Conservation (phyloP, 2,329 filamentous ascomycete genomes). For the Sarocladiaceae sp. region DNA sequence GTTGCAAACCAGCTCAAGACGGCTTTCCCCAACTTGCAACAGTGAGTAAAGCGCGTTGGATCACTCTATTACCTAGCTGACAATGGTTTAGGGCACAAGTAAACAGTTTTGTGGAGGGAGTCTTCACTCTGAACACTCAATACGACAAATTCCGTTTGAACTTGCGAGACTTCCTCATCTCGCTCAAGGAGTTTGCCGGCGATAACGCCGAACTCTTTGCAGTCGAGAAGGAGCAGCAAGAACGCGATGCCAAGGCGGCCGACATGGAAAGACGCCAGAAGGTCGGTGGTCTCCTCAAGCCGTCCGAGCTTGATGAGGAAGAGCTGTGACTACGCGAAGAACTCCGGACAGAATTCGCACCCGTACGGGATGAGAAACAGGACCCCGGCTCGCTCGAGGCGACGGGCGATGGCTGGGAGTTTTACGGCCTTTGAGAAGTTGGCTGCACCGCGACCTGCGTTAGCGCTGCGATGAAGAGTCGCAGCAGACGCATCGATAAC, state of each 20-base stretch:
- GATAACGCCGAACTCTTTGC: slow-evolving; percentile 92
- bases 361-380: slow-evolving; percentile 22
- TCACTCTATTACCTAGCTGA: slow-evolving; percentile 25
- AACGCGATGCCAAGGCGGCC: slow-evolving; percentile 75
- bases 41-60: slow-evolving; percentile 49
- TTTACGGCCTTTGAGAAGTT: slow-evolving; percentile 50
- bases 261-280: slow-evolving; percentile 91
- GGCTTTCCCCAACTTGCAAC: slow-evolving; percentile 88
- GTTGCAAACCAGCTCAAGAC: slow-evolving; percentile 78
- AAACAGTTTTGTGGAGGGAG: slow-evolving; percentile 77
- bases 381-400: slow-evolving; percentile 12
- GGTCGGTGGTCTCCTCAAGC: slow-evolving; percentile 92
- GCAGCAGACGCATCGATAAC: too few relatives aligned
- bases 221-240: slow-evolving; percentile 90
- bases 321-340: slow-evolving; percentile 79
- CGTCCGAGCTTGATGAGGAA: slow-evolving; percentile 90
- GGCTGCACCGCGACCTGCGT: too few relatives aligned
- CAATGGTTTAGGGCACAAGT: slow-evolving; percentile 64
- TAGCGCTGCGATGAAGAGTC: too few relatives aligned
- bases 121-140: slow-evolving; percentile 84
- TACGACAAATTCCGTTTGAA: slow-evolving; percentile 94
- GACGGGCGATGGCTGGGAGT: slow-evolving; percentile 54
- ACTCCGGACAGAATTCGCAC: slow-evolving; percentile 54
- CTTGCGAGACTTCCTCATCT: slow-evolving; percentile 93
- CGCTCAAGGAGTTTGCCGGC: slow-evolving; percentile 90